Conservation (phyloP, 1,139 yeast species). For the Taphrina flavorubra region DNA sequence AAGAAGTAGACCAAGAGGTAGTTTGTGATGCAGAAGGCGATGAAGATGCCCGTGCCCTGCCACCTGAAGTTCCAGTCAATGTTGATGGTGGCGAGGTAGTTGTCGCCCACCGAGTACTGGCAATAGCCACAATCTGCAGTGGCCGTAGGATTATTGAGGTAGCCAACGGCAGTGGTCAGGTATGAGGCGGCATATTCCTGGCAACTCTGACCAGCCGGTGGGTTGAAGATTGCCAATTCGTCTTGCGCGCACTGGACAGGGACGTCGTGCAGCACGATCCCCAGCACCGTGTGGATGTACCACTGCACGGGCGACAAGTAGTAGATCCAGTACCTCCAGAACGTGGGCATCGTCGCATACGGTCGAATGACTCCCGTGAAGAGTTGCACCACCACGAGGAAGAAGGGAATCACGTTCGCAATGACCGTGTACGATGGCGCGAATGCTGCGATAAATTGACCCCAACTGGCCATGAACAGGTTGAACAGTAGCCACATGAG, state of each 20-base stretch:
- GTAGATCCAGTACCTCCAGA: constrained; percentile 69
- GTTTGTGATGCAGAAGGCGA: constrained; percentile 59
- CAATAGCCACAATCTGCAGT: constrained; percentile 64
- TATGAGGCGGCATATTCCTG: constrained; percentile 57
- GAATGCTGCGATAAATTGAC: constrained; percentile 55
- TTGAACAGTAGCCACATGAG: constrained; percentile 61
- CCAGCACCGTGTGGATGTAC: constrained; percentile 64
- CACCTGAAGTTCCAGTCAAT: constrained; percentile 59
- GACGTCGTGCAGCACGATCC: constrained; percentile 61
- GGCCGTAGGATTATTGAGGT: constrained; percentile 54
- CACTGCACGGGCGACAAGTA: constrained; percentile 73
- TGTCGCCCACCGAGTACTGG: constrained; percentile 60
- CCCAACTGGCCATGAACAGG: constrained; percentile 38
- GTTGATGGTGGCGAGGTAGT: constrained; percentile 58
- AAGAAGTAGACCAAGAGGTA: constrained; percentile 45
- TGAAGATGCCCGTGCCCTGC: constrained; percentile 59
- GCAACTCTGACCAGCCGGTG: constrained; percentile 69
- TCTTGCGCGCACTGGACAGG: constrained; percentile 60
- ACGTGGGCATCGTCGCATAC: constrained; percentile 64
- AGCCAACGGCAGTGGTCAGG: constrained; percentile 56
- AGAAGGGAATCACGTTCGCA: constrained; percentile 60
- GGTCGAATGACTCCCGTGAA: constrained; percentile 73
- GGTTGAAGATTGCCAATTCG: constrained; percentile 62
- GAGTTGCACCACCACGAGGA: constrained; percentile 58
- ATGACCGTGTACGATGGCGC: constrained; percentile 70